These are phyloP conservation scores for Pseudogymnoascus sp. DNA, from an alignment of 2,329 filamentous ascomycete species.

Conservation along the genomic window DNA sequence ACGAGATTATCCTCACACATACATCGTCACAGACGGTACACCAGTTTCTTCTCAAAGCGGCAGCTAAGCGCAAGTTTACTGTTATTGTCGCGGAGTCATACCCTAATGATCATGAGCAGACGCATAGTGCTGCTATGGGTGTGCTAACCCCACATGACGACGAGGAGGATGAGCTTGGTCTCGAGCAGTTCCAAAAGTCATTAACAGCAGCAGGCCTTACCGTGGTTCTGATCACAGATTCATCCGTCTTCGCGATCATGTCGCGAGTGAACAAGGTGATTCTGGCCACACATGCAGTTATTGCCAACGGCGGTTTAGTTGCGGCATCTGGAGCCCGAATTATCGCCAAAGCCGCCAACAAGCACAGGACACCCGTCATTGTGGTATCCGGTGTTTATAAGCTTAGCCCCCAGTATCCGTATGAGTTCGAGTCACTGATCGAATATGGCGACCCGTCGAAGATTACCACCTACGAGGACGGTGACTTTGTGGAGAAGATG, in stretches of 20 bases:
- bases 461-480: constrained; percentile 72
- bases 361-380: constrained; percentile 76
- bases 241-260: constrained; percentile 88
- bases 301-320: constrained; percentile 81
- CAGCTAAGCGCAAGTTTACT: constrained; percentile 84
- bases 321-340: constrained; percentile 77
- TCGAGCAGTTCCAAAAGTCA: constrained; percentile 63
- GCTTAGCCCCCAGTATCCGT: constrained; percentile 82
- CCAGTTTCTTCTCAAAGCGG: constrained; percentile 80
- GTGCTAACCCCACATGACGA: constrained; percentile 33
- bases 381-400: constrained; percentile 91
- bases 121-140: constrained; percentile 57
- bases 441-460: constrained; percentile 79
- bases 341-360: constrained; percentile 77
- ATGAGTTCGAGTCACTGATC: constrained; percentile 72
- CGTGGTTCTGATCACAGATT: constrained; percentile 78
- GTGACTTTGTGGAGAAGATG: constrained; percentile 68
- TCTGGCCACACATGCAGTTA: constrained; percentile 76
- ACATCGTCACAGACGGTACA: constrained; percentile 82
- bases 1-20: constrained; percentile 86
- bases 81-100: constrained; percentile 74
- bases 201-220: constrained; percentile 71
- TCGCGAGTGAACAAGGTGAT: constrained; percentile 93
- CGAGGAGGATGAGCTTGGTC: constrained; percentile 31
- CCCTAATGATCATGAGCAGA: constrained; percentile 60